These are phyloP conservation scores for Populus hybrid DNA, from an alignment of 441 rosid species.

Conservation along the genomic window DNA sequence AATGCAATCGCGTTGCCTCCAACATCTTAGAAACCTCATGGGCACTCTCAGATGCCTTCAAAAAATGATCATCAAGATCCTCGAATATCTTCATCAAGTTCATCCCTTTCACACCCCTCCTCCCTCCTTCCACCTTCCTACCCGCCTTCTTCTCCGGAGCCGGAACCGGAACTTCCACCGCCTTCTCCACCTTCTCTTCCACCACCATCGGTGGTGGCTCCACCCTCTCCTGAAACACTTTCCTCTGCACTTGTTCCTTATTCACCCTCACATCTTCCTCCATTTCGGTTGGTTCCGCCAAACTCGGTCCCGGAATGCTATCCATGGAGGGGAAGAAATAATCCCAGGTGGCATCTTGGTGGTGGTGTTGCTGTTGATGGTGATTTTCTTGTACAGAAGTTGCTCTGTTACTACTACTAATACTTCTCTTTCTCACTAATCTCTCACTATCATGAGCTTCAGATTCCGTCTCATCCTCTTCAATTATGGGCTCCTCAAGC, in stretches of 20 bases:
- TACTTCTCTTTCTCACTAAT: slow-evolving; percentile 52
- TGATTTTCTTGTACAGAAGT: slow-evolving; percentile 3
- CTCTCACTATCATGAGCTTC: slow-evolving; percentile 43
- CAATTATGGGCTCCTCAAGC: slow-evolving; percentile 47
- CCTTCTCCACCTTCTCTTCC: slow-evolving; percentile 30
- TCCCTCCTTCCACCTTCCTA: slow-evolving; percentile 36
- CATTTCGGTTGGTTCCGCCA: slow-evolving; percentile 29
- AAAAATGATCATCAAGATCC: slow-evolving; percentile 78
- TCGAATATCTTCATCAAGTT: slow-evolving; percentile 51
- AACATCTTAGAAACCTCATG: slow-evolving; percentile 91
- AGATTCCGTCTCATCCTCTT: slow-evolving; percentile 45
- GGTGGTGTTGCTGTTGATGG: slow-evolving; percentile 15
- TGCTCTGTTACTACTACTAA: slow-evolving; percentile 27
- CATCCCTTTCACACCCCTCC: slow-evolving; percentile 36
- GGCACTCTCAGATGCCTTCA: slow-evolving; percentile 89
- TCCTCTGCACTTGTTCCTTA: slow-evolving; percentile 31
- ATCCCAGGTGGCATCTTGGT: slow-evolving; percentile 24
- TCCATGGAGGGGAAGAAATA: slow-evolving; percentile 51
- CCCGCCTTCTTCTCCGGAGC: slow-evolving; percentile 16
- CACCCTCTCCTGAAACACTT: slow-evolving; percentile 29
- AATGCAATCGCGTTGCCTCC: slow-evolving; percentile 91
- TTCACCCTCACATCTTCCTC: slow-evolving; percentile 31
- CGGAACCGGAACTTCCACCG: slow-evolving; percentile 11
- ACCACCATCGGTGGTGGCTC: slow-evolving; percentile 32
- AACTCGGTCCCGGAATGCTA: slow-evolving; percentile 49